Evolutionary conservation across 2,329 filamentous ascomycete species (phyloP), one percentile per base, ranked within the genome.

Genomic region (Colletotrichum sidae): DNA sequence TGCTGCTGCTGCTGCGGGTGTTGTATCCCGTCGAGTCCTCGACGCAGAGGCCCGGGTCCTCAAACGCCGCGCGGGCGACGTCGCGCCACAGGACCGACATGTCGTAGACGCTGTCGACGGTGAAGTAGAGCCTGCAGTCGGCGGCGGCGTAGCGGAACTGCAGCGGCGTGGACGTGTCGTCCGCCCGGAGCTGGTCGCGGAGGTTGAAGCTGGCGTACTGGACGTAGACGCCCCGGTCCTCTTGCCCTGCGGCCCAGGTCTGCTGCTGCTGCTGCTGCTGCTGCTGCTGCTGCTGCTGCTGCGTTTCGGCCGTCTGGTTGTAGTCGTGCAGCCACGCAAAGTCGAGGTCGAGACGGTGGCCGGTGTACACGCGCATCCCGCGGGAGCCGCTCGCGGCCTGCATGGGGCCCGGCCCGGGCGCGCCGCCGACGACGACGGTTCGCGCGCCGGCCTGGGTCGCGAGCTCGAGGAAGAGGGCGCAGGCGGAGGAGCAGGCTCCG

Each of bases 401-500:
- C 77, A 88, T 90, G 2, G 83, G 81, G 2, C 72, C 72, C 2
- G 76, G 67, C 8, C 76, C 75, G 0, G 87, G 82, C 6, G 85
- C 81, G 2, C 88, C 88, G n/a, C 88, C 88, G 15, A 89, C 78
- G 1, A 80, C 80, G 52, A 90, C 79, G 42, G 84, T 85, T 65
- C 83, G 84, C 2, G 90, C 83, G n/a, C 83, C 82, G 37, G 78
- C 80, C 60, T 80, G 78, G 64, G 79, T 75, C 79, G 90, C 83
- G 37, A 88, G 78, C 51, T 87, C 82, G n/a, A 79, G 78, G 72
- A 90, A 87, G 46, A 87, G 76, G 38, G 86, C 82, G 72, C 88
- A 90, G 4, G 88, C 87, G 0, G 86, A 89, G 8, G 80, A 82
- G 71, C 88, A 90, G 62, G 79, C 79, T 17, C 88, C 88, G 68